These are phyloP conservation scores for Litsea cubeba DNA, from an alignment of 164 flowering plant genomes.

Conservation along the genomic window DNA sequence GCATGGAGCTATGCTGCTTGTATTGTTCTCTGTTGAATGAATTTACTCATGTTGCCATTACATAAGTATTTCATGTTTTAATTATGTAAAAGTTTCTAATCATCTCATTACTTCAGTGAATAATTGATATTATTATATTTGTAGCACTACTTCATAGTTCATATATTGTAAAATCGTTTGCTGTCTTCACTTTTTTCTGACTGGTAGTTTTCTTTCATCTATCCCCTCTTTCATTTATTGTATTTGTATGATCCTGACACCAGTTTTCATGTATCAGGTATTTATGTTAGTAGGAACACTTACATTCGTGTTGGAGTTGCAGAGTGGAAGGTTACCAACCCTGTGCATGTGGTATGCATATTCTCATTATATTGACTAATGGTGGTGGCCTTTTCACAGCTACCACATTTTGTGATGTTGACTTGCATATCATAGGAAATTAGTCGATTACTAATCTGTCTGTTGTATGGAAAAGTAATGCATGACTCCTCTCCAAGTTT, in stretches of 20 bases:
- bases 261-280: slow-evolving; percentile 41
- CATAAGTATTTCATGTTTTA: background rate
- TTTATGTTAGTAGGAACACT: slow-evolving; percentile 96
- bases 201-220: background rate
- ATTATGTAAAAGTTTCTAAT: too few species aligned
- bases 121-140: too few species aligned
- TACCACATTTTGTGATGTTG: background rate
- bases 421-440: background rate
- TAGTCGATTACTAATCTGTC: background rate
- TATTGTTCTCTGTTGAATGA: background rate
- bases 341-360: slow-evolving; percentile 76
- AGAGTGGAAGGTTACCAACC: slow-evolving; percentile 87
- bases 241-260: slow-evolving; percentile 3
- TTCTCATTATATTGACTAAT: background rate
- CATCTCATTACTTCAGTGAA: too few species aligned
- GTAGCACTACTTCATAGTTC: background rate
- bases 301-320: slow-evolving; percentile 89
- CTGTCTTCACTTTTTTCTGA: background rate
- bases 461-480: too few species aligned
- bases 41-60: background rate
- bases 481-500: too few species aligned
- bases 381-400: background rate
- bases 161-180: background rate
- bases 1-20: background rate
- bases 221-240: background rate